Percentiles rank a stretch among this genome's conserved stretches.
Evolutionary conservation across 202 grass and related monocot species (phyloP).

Genomic region (Cymbopogon flexuosus): DNA sequence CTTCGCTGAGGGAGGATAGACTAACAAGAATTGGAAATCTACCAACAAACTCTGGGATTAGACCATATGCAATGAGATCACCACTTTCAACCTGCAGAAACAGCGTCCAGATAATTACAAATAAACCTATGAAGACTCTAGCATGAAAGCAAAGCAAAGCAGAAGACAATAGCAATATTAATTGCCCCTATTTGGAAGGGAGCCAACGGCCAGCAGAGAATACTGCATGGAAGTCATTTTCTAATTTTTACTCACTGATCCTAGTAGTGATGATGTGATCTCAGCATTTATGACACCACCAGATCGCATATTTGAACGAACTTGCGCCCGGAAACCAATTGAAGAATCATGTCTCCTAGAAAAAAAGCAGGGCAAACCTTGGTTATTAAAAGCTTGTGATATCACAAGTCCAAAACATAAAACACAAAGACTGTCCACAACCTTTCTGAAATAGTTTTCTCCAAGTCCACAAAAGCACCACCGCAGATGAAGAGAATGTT

Average conservation of each 20-base stretch:
- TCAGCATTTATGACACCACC: conserved; percentile 49
- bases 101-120: background rate
- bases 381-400: conserved; percentile 15
- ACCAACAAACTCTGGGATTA: conserved; percentile 71
- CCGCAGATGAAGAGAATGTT: conserved; percentile 75
- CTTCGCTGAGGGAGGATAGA: conserved; percentile 58
- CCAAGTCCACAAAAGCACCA: conserved; percentile 61
- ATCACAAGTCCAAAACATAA: conserved; percentile 17
- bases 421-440: background rate
- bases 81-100: conserved; percentile 65
- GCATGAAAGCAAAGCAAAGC: conserved; percentile 6
- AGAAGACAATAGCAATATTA: background rate
- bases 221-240: conserved; percentile 5
- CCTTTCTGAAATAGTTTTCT: conserved; percentile 77
- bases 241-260: conserved; percentile 47
- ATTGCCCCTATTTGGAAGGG: background rate
- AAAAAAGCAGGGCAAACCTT: background rate
- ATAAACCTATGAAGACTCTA: background rate
- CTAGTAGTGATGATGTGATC: conserved; percentile 56
- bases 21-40: conserved; percentile 77
- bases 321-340: conserved; percentile 57
- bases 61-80: conserved; percentile 67
- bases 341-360: conserved; percentile 63
- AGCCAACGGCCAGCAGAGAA: background rate
- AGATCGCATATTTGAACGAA: conserved; percentile 55